Base-by-base conservation (phyloP, 2,329 filamentous ascomycete genomes). In the Cylindrodendrum hubeiense region DNA sequence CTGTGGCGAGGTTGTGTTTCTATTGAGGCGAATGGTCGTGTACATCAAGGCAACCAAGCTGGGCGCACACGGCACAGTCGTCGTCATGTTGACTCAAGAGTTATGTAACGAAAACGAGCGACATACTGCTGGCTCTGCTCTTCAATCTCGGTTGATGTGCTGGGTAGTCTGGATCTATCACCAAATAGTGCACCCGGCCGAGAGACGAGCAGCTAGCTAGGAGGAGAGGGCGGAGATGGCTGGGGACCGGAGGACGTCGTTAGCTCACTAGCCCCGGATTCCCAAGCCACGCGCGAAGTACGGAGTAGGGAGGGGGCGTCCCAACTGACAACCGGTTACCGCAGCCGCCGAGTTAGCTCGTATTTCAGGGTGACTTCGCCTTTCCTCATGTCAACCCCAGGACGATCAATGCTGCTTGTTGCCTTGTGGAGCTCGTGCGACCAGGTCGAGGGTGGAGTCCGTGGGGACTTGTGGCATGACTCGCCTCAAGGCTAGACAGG, bases 401-500 rank as follows among this genome's bases (percentile, higher is more conserved):
- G 43, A 33, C 43, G 49, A 58, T 54, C 53, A 54, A 46, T 66
- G 28, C 59, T 47, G 21, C 34, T 56, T 64, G 61, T 26, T 60
- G 55, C 30, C 33, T 22, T 60, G 64, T 65, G 64, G 60, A 67
- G 54, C 60, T 59, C 39, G 43, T 49, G 50, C 44, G 33, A 52
- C 54, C 60, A 53, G 52, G 53, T 47, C 28, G 33, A 49, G 8
- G 37, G 56, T 63, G 51, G 61, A 64, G 64, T n/a, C 52, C 49
- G 55, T 60, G 64, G 60, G 47, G 51, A 37, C 55, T 30, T 10
- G 37, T 51, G 56, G 50, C 44, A 56, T 50, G 56, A 55, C 64
- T 59, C 33, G 49, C 44, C 46, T 59, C 43, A 47, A n/a, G 34
- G 54, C 51, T 50, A 39, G 43, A 37, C 44, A 46, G 24, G 46